Conservation (phyloP, 2,329 filamentous ascomycete genomes). For the Verticillium nubilum region DNA sequence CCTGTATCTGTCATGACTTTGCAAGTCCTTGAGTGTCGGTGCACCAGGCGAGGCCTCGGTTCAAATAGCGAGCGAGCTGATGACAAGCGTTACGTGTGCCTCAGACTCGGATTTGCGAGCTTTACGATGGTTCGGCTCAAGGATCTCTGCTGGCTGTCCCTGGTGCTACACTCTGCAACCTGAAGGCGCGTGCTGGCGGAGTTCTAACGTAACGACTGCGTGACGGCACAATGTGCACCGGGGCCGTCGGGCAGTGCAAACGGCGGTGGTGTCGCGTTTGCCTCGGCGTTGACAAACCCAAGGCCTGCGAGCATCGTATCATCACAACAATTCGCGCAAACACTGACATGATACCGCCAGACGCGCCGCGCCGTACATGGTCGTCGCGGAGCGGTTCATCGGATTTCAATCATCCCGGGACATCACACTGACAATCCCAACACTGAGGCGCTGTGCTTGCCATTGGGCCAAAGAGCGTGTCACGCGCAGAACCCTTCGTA, state of each 20-base stretch:
- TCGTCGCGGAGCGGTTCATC: not conserved
- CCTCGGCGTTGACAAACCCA: not conserved
- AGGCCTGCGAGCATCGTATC: not conserved
- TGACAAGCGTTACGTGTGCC: no score
- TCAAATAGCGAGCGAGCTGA: not conserved
- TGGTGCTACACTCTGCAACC: no score
- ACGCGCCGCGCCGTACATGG: not conserved
- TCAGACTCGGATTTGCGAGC: no score
- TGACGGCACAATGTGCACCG: not conserved
- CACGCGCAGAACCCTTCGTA: not conserved
- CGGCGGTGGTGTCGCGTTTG: not conserved
- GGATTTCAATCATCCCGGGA: not conserved
- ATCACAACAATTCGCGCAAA: conserved; percentile 2
- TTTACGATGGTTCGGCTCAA: no score
- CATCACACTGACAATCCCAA: not conserved
- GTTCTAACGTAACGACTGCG: no score
- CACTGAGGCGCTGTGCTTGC: not conserved
- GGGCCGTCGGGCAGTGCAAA: not conserved
- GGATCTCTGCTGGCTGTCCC: no score
- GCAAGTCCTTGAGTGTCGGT: not conserved
- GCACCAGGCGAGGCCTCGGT: not conserved
- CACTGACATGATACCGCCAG: not conserved
- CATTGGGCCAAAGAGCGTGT: not conserved
- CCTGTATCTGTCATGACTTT: no score
- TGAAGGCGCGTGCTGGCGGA: not conserved